Evolutionary conservation across 352 stramenopile genomes (phyloP), one percentile per base, ranked within the genome.

Genomic region (Phytophthora citricola): DNA sequence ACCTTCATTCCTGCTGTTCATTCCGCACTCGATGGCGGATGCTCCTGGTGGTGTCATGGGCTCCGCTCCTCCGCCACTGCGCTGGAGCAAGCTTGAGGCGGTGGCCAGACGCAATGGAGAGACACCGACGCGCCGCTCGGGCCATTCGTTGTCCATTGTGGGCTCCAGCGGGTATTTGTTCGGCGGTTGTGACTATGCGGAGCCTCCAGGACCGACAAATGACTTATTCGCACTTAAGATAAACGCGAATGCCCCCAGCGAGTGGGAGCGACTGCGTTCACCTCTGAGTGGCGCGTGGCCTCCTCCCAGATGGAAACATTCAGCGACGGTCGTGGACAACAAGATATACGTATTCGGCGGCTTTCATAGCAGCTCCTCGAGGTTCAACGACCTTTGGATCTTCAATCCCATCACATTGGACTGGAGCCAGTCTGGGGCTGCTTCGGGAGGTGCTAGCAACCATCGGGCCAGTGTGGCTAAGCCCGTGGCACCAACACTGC

Each of bases 361-460:
- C 7, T 99, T 98, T 69, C 86, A 94, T 55, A 97, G 74, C 61
- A 91, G 81, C 58, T 83, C 81, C 2, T 76, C 76, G 47, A 83
- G 94, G 8, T 98, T 98, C 47, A 98, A 98, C 53, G 97, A 99
- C 69, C 54, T 98, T n/a, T 99, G 97, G 95, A 70, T 98, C 44
- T 98, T 98, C 64, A 97, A 99, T 52, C 93, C 94, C 10, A 93
- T 94, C 67, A 98, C 80, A 20, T 88, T 98, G 68, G 87, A 92
- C 49, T 99, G 97, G 96, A 83, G 69, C 5, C 91, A 97, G 57
- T 51, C 67, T 17, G 74, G 69, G 9, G 39, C 22, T 1, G 24
- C 11, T 20, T 14, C 31, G 0, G 10, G 7, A 32, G 20, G 40
- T 27, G 40, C 9, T 24, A 17, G 5, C 40, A 15, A 40, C 31